Evolutionary conservation across 352 stramenopile genomes (phyloP).

Genomic region (Phytophthora cryptogea): DNA sequence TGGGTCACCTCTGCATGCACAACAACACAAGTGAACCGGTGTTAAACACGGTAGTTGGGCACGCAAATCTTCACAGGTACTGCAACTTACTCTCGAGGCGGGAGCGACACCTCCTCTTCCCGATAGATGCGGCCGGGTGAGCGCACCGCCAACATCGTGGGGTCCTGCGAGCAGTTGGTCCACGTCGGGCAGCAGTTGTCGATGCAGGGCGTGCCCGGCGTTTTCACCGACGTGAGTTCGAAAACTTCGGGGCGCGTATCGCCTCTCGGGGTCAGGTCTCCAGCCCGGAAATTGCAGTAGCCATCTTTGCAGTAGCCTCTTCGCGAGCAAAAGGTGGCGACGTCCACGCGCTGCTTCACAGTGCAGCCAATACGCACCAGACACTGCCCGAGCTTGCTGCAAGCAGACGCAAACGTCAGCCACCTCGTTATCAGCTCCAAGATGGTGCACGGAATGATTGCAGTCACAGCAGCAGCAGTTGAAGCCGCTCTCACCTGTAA

Average conservation of each 20-base stretch:
- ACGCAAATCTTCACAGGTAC: slow-evolving; percentile 8
- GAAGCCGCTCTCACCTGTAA: slow-evolving; percentile 53
- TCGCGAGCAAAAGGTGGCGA: slow-evolving; percentile 70
- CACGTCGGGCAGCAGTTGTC: slow-evolving; percentile 61
- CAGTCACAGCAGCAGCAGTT: not conserved
- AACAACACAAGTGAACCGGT: slow-evolving; percentile 6
- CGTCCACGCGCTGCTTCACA: slow-evolving; percentile 64
- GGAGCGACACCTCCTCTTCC: slow-evolving; percentile 56
- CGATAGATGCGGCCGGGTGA: slow-evolving; percentile 52
- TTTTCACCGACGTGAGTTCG: slow-evolving; percentile 52
- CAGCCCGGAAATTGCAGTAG: slow-evolving; percentile 67
- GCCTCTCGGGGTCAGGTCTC: slow-evolving; percentile 57
- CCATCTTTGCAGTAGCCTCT: slow-evolving; percentile 83
- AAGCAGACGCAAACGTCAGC: slow-evolving; percentile 3
- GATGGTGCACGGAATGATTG: slow-evolving; percentile 7
- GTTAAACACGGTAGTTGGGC: slow-evolving; percentile 4
- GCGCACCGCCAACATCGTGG: slow-evolving; percentile 49
- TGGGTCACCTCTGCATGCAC: slow-evolving; percentile 51
- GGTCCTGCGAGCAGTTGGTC: slow-evolving; percentile 50
- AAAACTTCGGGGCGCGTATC: slow-evolving; percentile 71
- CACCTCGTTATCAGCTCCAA: slow-evolving; percentile 14
- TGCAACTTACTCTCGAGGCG: slow-evolving; percentile 56
- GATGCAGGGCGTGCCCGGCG: slow-evolving; percentile 60
- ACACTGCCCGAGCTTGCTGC: slow-evolving; percentile 68
- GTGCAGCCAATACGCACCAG: slow-evolving; percentile 67